Evolutionary conservation across 2,329 filamentous ascomycete species (phyloP).

Genomic region (Trichoderma guizhouense): DNA sequence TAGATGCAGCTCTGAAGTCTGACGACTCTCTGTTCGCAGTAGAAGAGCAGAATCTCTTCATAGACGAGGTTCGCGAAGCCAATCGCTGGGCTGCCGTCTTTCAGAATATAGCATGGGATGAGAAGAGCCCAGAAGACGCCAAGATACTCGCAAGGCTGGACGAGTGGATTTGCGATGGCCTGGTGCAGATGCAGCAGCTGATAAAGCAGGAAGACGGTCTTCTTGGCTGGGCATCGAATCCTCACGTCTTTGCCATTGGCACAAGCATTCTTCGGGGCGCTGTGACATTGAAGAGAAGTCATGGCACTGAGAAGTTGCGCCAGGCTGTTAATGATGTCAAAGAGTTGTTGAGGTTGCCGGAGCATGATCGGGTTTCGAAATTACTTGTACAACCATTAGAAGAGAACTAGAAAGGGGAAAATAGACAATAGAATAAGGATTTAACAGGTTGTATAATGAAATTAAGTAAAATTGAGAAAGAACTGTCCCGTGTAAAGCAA

Average conservation of each 20-base stretch:
- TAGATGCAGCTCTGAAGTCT: slow-evolving; percentile 46
- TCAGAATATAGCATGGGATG: slow-evolving; percentile 23
- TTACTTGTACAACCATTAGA: slow-evolving; percentile 25
- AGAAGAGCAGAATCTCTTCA: slow-evolving; percentile 92
- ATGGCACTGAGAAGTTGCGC: slow-evolving; percentile 14
- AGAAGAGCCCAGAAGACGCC: slow-evolving; percentile 12
- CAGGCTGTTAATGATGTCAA: slow-evolving; percentile 15
- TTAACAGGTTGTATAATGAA: neutral
- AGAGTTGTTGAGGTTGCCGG: neutral
- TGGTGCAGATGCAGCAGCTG: slow-evolving; percentile 47
- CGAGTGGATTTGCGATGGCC: slow-evolving; percentile 43
- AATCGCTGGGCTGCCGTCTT: slow-evolving; percentile 62
- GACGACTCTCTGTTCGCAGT: slow-evolving; percentile 75
- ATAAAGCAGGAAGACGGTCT: slow-evolving; percentile 54
- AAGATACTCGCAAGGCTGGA: slow-evolving; percentile 29
- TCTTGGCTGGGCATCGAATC: slow-evolving; percentile 69
- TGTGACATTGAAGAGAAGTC: slow-evolving; percentile 31
- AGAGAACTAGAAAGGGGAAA: neutral
- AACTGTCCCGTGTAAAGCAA: neutral
- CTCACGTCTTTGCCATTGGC: slow-evolving; percentile 63
- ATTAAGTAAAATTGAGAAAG: neutral
- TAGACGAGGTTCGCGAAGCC: slow-evolving; percentile 76
- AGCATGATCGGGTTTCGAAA: slow-evolving; percentile 26
- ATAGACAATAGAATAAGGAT: neutral
- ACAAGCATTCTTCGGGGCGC: slow-evolving; percentile 44